Evolutionary conservation across 1,284 basidiomycete genomes (phyloP).

Genomic region (Naganishia albida): DNA sequence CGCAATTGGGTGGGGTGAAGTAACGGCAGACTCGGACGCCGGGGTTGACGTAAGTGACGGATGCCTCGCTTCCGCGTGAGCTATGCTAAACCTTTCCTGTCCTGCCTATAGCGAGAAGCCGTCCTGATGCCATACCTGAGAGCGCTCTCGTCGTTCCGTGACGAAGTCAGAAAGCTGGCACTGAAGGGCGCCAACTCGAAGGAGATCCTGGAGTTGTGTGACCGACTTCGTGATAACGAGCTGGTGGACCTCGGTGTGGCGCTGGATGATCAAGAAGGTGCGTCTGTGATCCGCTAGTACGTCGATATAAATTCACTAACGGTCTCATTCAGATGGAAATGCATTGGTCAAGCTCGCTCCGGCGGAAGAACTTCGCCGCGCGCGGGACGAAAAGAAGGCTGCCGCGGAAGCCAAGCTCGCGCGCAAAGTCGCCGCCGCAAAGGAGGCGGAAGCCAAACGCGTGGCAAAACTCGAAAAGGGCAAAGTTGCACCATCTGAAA

Average conservation of each 20-base stretch:
- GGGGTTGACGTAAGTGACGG: conserved; percentile 63
- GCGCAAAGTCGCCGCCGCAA: conserved; percentile 73
- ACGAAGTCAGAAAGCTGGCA: conserved; percentile 79
- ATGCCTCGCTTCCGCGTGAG: background rate
- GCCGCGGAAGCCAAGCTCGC: conserved; percentile 72
- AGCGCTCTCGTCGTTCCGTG: conserved; percentile 84
- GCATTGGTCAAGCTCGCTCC: conserved; percentile 92
- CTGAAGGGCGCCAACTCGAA: conserved; percentile 68
- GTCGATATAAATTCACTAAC: no score
- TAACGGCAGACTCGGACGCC: conserved; percentile 40
- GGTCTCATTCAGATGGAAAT: conserved; percentile 68
- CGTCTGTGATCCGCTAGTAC: conserved; percentile 34
- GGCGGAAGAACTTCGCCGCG: conserved; percentile 76
- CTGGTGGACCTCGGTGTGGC: conserved; percentile 91
- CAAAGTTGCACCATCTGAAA: conserved; percentile 67
- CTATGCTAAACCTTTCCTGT: conserved; percentile 4
- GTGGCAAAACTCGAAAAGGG: conserved; percentile 84
- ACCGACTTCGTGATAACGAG: conserved; percentile 86
- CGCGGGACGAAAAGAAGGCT: conserved; percentile 86
- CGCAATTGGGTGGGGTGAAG: conserved; percentile 58
- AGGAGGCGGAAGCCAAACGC: conserved; percentile 70
- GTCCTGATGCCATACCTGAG: conserved; percentile 87
- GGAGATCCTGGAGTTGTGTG: conserved; percentile 76
- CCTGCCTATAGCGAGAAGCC: conserved; percentile 67
- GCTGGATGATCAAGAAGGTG: conserved; percentile 93